Evolutionary conservation across 805 yeast species (phyloP).

Genomic region (Suhomyces faveliae): DNA sequence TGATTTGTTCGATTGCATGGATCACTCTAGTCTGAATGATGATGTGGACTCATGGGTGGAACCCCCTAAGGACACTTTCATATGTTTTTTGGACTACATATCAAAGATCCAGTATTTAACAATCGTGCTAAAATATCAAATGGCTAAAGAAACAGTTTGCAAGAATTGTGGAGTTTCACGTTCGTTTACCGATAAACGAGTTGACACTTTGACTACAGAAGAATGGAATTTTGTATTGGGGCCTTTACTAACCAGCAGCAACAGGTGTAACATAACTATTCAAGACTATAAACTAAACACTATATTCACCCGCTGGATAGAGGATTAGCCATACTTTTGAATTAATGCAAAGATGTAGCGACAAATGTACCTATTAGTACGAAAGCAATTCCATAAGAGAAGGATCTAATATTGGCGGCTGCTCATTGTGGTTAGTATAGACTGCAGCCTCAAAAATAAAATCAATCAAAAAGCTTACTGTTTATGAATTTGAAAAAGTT

Average conservation of each 20-base stretch:
- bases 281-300: constrained; percentile 14
- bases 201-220: constrained; percentile 11
- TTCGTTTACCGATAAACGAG: constrained; percentile 2
- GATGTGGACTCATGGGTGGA: constrained; percentile 17
- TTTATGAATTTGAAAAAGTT: not conserved
- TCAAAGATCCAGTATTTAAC: constrained; percentile 19
- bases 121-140: constrained; percentile 25
- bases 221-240: constrained; percentile 20
- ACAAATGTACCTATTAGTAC: not conserved
- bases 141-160: constrained; percentile 26
- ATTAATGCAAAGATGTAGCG: not conserved
- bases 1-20: constrained; percentile 22
- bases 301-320: constrained; percentile 7
- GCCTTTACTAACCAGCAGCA: constrained; percentile 14
- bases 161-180: constrained; percentile 31
- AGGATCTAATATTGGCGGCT: not conserved
- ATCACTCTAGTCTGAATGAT: not conserved
- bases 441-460: not conserved
- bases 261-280: constrained; percentile 14
- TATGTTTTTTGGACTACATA: constrained; percentile 16
- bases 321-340: not conserved
- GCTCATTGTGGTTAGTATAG: not conserved
- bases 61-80: constrained; percentile 22
- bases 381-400: not conserved
- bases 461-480: not conserved